These are phyloP conservation scores for Neoscytalidium dimidiatum DNA, from an alignment of 2,329 filamentous ascomycete genomes.

Conservation along the genomic window DNA sequence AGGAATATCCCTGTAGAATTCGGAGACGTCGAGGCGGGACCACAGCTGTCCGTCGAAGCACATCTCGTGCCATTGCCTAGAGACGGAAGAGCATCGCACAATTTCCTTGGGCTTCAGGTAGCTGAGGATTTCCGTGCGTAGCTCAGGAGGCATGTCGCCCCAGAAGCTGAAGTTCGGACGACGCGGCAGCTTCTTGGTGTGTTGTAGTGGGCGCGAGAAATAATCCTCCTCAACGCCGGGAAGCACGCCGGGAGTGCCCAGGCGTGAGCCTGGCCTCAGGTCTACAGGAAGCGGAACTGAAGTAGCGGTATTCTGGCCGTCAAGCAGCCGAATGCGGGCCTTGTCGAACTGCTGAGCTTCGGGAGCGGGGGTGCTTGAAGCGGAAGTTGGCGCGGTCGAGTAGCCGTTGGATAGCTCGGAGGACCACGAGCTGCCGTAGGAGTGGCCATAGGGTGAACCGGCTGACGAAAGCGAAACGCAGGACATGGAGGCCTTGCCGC, in stretches of 20 bases:
- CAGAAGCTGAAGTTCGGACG: constrained; percentile 67
- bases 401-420: constrained; percentile 59
- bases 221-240: constrained; percentile 47
- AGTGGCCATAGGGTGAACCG: constrained; percentile 52
- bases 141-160: constrained; percentile 77
- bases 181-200: constrained; percentile 35
- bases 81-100: constrained; percentile 74
- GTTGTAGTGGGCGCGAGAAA: constrained; percentile 44
- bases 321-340: constrained; percentile 58
- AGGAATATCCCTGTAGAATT: constrained; percentile 86
- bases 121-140: constrained; percentile 75
- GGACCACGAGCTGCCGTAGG: constrained; percentile 56
- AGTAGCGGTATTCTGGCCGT: constrained; percentile 49
- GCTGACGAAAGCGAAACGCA: constrained; percentile 63
- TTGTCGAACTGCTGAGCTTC: constrained; percentile 53
- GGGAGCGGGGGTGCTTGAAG: constrained; percentile 46
- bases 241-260: constrained; percentile 28
- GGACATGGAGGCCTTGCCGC: constrained; percentile 64
- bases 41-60: constrained; percentile 96
- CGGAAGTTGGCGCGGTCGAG: constrained; percentile 59
- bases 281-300: constrained; percentile 67
- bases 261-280: constrained; percentile 51
- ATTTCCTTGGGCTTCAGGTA: constrained; percentile 80
- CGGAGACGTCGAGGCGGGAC: constrained; percentile 77
- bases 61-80: constrained; percentile 74